Evolutionary conservation across 768 basidiomycete genomes (phyloP).

Genomic region (Podaxis sp.): DNA sequence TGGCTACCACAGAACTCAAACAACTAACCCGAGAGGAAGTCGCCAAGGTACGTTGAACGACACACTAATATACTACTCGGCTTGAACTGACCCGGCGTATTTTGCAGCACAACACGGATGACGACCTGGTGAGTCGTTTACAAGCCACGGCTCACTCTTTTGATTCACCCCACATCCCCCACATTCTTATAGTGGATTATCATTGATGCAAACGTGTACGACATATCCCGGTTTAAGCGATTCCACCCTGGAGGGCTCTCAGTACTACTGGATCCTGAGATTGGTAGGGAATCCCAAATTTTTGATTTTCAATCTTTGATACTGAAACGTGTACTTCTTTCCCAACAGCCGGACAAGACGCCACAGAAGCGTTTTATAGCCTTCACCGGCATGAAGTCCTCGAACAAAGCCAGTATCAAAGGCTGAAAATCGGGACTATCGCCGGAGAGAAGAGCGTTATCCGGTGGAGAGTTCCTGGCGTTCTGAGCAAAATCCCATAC

Average conservation of each 20-base stretch:
- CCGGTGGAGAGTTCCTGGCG: slow-evolving; percentile 48
- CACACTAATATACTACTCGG: background rate
- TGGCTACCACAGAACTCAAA: slow-evolving; percentile 28
- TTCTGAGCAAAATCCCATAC: slow-evolving; percentile 77
- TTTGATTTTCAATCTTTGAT: slow-evolving; percentile 18
- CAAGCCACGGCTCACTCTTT: background rate
- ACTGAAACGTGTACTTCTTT: slow-evolving; percentile 29
- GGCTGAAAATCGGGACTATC: slow-evolving; percentile 75
- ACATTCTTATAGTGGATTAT: slow-evolving; percentile 64
- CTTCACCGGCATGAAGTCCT: slow-evolving; percentile 88
- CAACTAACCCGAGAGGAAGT: slow-evolving; percentile 68
- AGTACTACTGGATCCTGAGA: slow-evolving; percentile 72
- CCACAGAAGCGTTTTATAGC: slow-evolving; percentile 85
- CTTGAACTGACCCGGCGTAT: slow-evolving; percentile 6
- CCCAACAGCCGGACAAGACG: slow-evolving; percentile 74
- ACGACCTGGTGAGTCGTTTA: slow-evolving; percentile 56
- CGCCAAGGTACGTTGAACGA: slow-evolving; percentile 49
- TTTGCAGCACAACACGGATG: slow-evolving; percentile 73
- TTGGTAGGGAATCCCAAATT: slow-evolving; percentile 48
- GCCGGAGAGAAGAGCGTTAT: slow-evolving; percentile 61
- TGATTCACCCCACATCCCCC: background rate
- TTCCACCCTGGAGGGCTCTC: slow-evolving; percentile 82
- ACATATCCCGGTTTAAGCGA: slow-evolving; percentile 73
- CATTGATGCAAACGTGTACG: slow-evolving; percentile 81
- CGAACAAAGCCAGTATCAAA: slow-evolving; percentile 67